Evolutionary conservation across 345 rosid genomes (phyloP), one percentile per base, ranked within the genome.

Genomic region (Bruguiera parviflora): DNA sequence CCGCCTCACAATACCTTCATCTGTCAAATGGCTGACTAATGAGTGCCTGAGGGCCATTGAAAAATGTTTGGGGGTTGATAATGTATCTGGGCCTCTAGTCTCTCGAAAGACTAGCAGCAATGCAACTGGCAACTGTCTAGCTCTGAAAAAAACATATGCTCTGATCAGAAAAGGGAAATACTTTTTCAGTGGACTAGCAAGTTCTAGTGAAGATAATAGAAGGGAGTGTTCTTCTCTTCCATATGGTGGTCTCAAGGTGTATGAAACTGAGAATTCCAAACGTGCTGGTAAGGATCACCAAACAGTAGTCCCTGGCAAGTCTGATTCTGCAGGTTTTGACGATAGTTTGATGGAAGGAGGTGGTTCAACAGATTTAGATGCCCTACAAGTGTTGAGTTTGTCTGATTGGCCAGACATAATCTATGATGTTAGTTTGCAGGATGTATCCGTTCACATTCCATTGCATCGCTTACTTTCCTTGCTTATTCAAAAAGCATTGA

Each of bases 11-110:
- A 56, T 89, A 81, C 99, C 92, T 55, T 71, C 84, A 20, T 73
- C 89, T 69, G 93, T 84, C 52, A 71, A 63, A 66, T 87, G 89
- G 83, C 66, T 94, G 63, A 77, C 79, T 63, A 75, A 75, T 31
- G 96, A 91, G 80, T 94, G 98, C 77, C 76, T 94, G 79, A 81
- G 74, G 81, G 86, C 89, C 66, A 64, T 91, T 63, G 98, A 90
- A 71, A 76, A 75, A 67, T 89, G 91, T 81, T 53, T 89, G 78
- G 85, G 81, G 76, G 83, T 75, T 63, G 90, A 85, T 73, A 73
- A 84, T 63, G 70, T 74, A 71, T 71, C 78, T 73, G 80, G 79
- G 22, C 77, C 76, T 74, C 64, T 63, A 61, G 52, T 65, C 46
- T 77, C 88, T 75, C 61, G 73, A 71, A 73, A 68, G 49, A 73